Evolutionary conservation across 495 filamentous ascomycete genomes (phyloP), one percentile per base, ranked within the genome.

Genomic region (Podospora australis): DNA sequence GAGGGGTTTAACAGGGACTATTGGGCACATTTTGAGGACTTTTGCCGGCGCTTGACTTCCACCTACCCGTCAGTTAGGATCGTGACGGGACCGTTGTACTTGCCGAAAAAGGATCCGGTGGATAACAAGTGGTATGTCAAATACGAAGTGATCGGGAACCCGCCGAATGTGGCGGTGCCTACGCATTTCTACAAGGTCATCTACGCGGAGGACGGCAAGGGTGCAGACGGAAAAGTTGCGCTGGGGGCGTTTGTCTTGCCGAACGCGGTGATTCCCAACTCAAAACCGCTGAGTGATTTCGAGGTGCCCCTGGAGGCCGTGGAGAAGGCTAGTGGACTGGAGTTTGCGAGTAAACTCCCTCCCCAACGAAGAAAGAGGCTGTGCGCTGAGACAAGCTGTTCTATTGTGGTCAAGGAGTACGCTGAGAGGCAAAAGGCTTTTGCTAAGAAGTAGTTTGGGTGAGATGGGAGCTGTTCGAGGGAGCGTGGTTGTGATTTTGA

Each of bases 141-240:
- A 28, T 97, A 98, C 70, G 92, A 98, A 72, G 87, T 98, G n/a
- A 92, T 98, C 47, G 92, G 92, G 3, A 81, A 77, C 59, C 92
- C 94, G 21, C 94, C 92, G 2, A 96, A 89, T 60, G 81, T 98
- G 16, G 89, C 94, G 6, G 92, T 98, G 48, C 92, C 92, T 7
- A 98, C 92, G 20, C 92, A 98, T 64, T 98, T 98, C 73, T 98
- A 92, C 73, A 98, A 98, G 72, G 87, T 98, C 42, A 88, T 98
- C 44, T 92, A 94, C 57, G 92, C 86, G 4, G 92, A 97, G 67
- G 88, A 95, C 56, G 86, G 86, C 1, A 74, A 66, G 11, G 69
- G 70, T 1, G 78, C 77, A 6, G 86, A 5, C 7, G 46, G 89
- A 4, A 84, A 84, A 47, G 92, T 98, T 2, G 88, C 89, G 2